phyloP scores from a whole-genome alignment of 345 rosid genomes.

The Syzygium oleosum region DNA sequence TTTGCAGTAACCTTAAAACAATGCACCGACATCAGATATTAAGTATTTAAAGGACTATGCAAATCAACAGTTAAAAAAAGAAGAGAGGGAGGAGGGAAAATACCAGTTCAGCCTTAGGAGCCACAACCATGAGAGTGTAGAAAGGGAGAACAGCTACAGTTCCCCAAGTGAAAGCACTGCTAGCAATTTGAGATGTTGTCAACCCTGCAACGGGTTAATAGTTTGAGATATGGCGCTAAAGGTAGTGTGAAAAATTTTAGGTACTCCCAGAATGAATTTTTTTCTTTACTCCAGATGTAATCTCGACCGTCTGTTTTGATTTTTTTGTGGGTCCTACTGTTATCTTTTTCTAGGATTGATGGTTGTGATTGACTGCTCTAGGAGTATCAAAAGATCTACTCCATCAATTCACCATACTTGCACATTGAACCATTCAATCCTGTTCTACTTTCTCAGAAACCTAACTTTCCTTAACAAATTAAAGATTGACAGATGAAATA shows the following conservation, averaged over 20 bases:
- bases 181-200: conserved; percentile 57
- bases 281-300: neutral
- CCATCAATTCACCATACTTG: neutral
- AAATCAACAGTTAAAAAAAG: neutral
- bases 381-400: neutral
- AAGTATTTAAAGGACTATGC: neutral
- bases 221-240: neutral
- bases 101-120: conserved; percentile 82
- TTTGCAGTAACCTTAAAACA: neutral
- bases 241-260: neutral
- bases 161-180: conserved; percentile 59
- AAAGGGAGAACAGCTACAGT: conserved; percentile 84
- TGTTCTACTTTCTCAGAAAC: neutral
- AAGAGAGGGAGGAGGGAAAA: neutral
- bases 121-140: conserved; percentile 85
- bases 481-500: neutral
- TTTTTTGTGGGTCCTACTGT: neutral
- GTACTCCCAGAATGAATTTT: neutral
- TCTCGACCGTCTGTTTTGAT: neutral
- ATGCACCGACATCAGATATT: neutral
- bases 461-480: neutral
- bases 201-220: conserved; percentile 37
- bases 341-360: neutral
- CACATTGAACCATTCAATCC: neutral
- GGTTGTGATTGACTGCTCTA: neutral